Evolutionary conservation across 345 rosid species (phyloP).

Genomic region (Salix brachista): DNA sequence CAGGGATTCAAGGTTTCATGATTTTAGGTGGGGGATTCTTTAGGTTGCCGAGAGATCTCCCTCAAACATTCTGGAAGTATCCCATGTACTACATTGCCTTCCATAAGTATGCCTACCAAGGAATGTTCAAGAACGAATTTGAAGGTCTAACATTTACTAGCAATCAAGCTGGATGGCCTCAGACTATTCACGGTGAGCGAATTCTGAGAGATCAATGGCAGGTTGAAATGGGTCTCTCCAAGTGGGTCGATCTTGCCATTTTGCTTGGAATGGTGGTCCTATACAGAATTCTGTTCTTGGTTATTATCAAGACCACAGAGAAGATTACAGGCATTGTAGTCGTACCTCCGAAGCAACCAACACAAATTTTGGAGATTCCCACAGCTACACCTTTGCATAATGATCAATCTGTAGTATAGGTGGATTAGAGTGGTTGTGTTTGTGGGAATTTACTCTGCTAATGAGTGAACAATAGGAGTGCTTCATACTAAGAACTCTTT

Average conservation of each 20-base stretch:
- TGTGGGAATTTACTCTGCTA: too few relatives aligned
- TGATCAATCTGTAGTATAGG: too few relatives aligned
- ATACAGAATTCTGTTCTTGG: constrained; percentile 39
- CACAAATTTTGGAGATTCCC: constrained; percentile 13
- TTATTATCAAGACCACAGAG: constrained; percentile 10
- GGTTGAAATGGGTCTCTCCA: constrained; percentile 40
- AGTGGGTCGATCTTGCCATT: constrained; percentile 49
- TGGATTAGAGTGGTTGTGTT: too few relatives aligned
- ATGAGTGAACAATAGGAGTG: too few relatives aligned
- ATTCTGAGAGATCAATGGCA: constrained; percentile 40
- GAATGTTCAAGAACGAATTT: constrained; percentile 28
- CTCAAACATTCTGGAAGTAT: constrained; percentile 36
- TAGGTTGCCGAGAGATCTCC: constrained; percentile 45
- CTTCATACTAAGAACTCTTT: too few relatives aligned
- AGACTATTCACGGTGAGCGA: constrained; percentile 17
- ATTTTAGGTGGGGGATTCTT: constrained; percentile 47
- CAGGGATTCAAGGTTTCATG: constrained; percentile 56
- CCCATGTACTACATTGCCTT: constrained; percentile 46
- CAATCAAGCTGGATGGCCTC: background rate
- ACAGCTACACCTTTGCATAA: background rate
- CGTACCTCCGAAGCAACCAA: background rate
- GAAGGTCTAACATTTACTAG: constrained; percentile 30
- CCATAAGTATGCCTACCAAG: constrained; percentile 15
- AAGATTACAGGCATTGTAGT: constrained; percentile 11
- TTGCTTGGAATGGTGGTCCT: constrained; percentile 39